Conservation (phyloP, 2,329 filamentous ascomycete genomes). For the Colletotrichum eleusines region DNA sequence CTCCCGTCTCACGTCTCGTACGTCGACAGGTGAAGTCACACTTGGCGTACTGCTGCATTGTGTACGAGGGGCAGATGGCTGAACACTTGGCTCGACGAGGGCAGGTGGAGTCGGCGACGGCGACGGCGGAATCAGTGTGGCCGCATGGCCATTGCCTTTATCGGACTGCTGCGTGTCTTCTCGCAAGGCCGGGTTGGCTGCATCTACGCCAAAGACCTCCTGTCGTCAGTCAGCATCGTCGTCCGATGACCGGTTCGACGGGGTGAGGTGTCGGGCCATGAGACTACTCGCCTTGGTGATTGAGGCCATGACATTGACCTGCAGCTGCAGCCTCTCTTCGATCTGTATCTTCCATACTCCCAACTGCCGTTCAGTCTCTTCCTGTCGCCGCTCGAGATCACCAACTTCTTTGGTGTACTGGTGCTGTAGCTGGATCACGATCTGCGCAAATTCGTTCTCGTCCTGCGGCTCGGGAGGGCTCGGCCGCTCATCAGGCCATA, state of each 20-base stretch:
- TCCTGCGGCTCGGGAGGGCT: background rate
- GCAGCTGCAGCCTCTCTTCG: conserved; percentile 22
- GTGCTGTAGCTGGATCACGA: conserved; percentile 25
- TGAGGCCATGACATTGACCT: conserved; percentile 23
- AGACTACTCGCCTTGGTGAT: conserved; percentile 14
- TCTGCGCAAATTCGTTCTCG: conserved; percentile 22
- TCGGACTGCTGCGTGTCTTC: background rate
- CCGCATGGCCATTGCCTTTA: no score
- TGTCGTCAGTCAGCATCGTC: background rate
- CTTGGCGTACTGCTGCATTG: background rate
- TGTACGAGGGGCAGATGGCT: background rate
- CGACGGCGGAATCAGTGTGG: background rate
- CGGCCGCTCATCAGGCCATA: background rate
- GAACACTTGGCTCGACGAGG: background rate
- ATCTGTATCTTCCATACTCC: conserved; percentile 5
- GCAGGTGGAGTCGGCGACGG: background rate
- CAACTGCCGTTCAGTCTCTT: background rate
- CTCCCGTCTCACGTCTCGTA: no score
- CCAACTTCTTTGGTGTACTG: conserved; percentile 18
- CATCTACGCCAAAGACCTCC: conserved; percentile 5
- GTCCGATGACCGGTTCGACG: background rate
- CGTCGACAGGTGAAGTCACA: no score
- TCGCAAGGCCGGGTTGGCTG: background rate
- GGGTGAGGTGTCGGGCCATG: no score
- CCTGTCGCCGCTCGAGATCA: conserved; percentile 3